Evolutionary conservation across 257 asterid genomes (phyloP).

Genomic region (Eucommia ulmoides): DNA sequence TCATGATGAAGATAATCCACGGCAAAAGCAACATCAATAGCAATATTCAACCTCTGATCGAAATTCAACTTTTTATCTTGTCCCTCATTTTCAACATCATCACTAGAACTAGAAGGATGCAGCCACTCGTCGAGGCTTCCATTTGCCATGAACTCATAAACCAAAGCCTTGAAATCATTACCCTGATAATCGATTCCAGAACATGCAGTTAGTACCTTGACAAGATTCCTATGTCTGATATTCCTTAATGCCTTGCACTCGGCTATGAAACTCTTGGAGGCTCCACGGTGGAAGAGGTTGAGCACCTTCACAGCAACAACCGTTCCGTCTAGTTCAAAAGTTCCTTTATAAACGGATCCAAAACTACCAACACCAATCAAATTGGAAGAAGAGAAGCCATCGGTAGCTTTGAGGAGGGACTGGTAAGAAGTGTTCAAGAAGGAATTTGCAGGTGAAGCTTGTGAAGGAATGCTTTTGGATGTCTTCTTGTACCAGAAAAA

Average conservation of each 20-base stretch:
- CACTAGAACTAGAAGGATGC: background rate
- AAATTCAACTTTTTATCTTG: background rate
- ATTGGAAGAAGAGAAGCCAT: conserved; percentile 1
- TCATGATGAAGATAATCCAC: conserved; percentile 19
- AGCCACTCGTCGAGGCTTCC: conserved; percentile 18
- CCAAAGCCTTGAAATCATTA: conserved; percentile 18
- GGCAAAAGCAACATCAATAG: conserved; percentile 17
- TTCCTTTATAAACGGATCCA: conserved; percentile 16
- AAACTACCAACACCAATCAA: conserved; percentile 11
- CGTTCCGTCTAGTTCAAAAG: conserved; percentile 7
- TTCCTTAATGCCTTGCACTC: conserved; percentile 19
- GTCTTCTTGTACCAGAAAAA: background rate
- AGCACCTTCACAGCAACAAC: conserved; percentile 16
- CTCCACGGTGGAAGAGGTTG: conserved; percentile 15
- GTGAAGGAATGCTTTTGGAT: background rate
- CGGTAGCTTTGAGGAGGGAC: background rate
- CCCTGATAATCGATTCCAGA: conserved; percentile 18
- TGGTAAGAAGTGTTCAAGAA: background rate
- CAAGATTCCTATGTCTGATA: conserved; percentile 19
- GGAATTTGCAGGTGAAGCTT: background rate
- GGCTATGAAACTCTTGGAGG: conserved; percentile 14
- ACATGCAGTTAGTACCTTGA: conserved; percentile 19
- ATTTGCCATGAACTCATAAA: conserved; percentile 13
- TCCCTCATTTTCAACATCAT: background rate
- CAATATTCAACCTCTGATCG: conserved; percentile 15